phyloP scores from a whole-genome alignment of 1,139 yeast genomes.

The Scheffersomyces segobiensis region DNA sequence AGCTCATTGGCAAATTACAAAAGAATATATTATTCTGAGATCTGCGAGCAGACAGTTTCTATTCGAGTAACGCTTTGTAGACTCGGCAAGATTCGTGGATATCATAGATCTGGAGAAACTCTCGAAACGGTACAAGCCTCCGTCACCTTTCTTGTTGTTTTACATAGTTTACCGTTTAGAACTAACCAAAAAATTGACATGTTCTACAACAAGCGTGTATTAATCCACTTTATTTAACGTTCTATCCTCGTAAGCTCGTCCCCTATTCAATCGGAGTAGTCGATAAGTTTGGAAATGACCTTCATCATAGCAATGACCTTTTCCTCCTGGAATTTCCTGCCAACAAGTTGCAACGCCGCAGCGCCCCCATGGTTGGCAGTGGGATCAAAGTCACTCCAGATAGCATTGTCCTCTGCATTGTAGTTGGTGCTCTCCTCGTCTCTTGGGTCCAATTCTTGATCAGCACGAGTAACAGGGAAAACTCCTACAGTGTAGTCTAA shows the following conservation, averaged over 20 bases:
- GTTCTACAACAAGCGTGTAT: not conserved
- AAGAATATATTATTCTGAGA: not conserved
- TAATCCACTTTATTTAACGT: not conserved
- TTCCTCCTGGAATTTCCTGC: constrained; percentile 62
- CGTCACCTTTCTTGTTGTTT: not conserved
- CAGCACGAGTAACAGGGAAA: constrained; percentile 58
- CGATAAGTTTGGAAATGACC: constrained; percentile 20
- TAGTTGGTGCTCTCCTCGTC: constrained; percentile 14
- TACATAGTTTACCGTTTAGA: not conserved
- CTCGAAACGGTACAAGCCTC: not conserved
- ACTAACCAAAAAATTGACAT: not conserved
- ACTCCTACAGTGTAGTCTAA: constrained; percentile 60
- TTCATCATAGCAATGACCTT: constrained; percentile 45
- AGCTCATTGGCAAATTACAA: not conserved
- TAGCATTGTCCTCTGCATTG: constrained; percentile 9
- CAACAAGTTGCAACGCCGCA: constrained; percentile 63
- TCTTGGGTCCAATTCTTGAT: constrained; percentile 38
- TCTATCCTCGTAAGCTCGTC: not conserved
- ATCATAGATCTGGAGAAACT: not conserved
- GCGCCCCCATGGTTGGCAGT: constrained; percentile 62
- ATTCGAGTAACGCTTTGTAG: not conserved
- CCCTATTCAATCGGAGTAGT: constrained; percentile 4
- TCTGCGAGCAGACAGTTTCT: not conserved
- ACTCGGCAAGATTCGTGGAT: not conserved
- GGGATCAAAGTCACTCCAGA: constrained; percentile 47